Evolutionary conservation across 163 green algal genomes (phyloP).

Genomic region (Prototheca cutis): DNA sequence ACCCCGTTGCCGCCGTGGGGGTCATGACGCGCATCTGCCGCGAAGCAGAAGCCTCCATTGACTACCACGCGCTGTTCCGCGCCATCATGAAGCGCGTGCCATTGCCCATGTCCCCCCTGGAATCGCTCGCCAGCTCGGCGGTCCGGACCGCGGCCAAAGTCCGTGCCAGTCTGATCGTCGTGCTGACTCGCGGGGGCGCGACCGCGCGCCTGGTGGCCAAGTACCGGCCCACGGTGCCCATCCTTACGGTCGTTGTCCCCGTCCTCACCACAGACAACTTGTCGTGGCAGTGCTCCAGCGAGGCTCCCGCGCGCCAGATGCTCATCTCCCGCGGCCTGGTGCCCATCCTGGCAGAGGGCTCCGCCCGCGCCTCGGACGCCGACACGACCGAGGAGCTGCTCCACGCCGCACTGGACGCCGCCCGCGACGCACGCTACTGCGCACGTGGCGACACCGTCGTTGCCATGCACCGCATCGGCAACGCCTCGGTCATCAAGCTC

Average conservation of each 20-base stretch:
- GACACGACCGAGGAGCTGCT: slow-evolving; percentile 95
- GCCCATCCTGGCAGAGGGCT: slow-evolving; percentile 86
- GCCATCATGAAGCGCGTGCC: slow-evolving; percentile 81
- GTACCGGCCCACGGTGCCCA: slow-evolving; percentile 84
- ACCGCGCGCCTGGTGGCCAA: slow-evolving; percentile 84
- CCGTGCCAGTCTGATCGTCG: slow-evolving; percentile 81
- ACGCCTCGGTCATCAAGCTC: slow-evolving; percentile 91
- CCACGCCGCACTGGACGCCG: slow-evolving; percentile 67
- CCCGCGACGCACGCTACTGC: slow-evolving; percentile 65
- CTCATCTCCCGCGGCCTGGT: slow-evolving; percentile 77
- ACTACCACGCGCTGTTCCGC: slow-evolving; percentile 93
- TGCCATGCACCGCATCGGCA: slow-evolving; percentile 89
- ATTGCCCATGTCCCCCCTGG: slow-evolving; percentile 87
- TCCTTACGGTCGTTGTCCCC: slow-evolving; percentile 86
- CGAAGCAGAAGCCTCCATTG: slow-evolving; percentile 82
- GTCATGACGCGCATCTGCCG: slow-evolving; percentile 91
- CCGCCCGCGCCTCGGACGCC: slow-evolving; percentile 67
- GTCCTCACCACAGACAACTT: slow-evolving; percentile 84
- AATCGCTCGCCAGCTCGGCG: slow-evolving; percentile 86
- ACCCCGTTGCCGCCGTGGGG: slow-evolving; percentile 84
- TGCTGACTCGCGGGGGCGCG: slow-evolving; percentile 78
- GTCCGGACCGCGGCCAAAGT: slow-evolving; percentile 91
- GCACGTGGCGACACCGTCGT: slow-evolving; percentile 78
- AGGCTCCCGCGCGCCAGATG: slow-evolving; percentile 61
- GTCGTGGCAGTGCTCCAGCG: slow-evolving; percentile 79